Conservation (phyloP, 495 filamentous ascomycete genomes). For the Clohesyomyces aquaticus region DNA sequence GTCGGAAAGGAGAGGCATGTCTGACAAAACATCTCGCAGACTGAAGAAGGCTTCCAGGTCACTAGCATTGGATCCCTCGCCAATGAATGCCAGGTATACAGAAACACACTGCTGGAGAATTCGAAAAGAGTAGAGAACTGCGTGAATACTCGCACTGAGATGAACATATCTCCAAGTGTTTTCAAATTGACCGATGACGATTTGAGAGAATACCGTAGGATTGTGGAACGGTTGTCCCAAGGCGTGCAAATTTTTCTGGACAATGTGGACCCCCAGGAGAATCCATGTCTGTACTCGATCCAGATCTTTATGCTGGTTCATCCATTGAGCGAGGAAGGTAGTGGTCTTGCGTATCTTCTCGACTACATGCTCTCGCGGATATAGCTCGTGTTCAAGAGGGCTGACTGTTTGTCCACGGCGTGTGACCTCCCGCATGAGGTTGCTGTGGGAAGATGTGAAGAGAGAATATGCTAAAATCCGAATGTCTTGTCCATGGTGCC, state of each 20-base stretch:
- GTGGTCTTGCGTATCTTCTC: not conserved
- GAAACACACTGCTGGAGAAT: conserved; percentile 27
- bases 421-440: conserved; percentile 10
- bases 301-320: not conserved
- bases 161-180: conserved; percentile 33
- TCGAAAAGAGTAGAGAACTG: conserved; percentile 34
- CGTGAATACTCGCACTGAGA: conserved; percentile 30
- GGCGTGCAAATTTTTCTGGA: not conserved
- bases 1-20: not conserved
- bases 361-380: not conserved
- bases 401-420: conserved; percentile 25
- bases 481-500: conserved; percentile 24
- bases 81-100: conserved; percentile 25
- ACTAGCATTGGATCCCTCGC: not conserved
- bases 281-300: not conserved
- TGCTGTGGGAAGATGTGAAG: conserved; percentile 2
- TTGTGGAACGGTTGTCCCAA: not conserved
- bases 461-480: conserved; percentile 35
- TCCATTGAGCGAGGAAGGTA: not conserved
- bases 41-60: not conserved
- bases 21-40: not conserved
- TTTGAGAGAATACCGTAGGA: not conserved
- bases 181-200: conserved; percentile 16
- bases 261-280: not conserved
- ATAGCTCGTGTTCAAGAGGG: conserved; percentile 2